A percentile compares a stretch with the other conserved stretches of the same genome.
Conservation (phyloP, 1,139 yeast genomes). For the Yamadazyma jaroonii region DNA sequence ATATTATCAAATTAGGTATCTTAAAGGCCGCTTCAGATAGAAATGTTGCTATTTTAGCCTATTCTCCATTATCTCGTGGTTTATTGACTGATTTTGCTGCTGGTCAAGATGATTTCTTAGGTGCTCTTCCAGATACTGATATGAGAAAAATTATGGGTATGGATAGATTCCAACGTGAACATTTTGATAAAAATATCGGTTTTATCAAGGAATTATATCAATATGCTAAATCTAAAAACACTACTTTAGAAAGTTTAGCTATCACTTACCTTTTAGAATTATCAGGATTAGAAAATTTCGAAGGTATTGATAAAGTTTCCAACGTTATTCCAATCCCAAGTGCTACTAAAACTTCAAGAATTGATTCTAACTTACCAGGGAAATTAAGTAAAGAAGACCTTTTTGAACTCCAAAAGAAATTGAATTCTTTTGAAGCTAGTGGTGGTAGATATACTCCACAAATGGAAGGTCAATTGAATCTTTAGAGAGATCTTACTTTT, state of each 20-base stretch:
- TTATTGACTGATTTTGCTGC: constrained; percentile 59
- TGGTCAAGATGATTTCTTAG: constrained; percentile 25
- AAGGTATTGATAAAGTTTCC: constrained; percentile 44
- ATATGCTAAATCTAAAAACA: constrained; percentile 45
- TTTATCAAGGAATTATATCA: constrained; percentile 43
- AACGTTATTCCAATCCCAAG: constrained; percentile 77
- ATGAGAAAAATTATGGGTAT: constrained; percentile 35
- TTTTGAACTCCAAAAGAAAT: background rate
- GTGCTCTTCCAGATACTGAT: constrained; percentile 28
- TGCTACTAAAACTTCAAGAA: constrained; percentile 56
- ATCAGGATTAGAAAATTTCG: constrained; percentile 10
- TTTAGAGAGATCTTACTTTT: background rate
- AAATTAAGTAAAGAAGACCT: background rate
- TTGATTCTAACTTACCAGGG: constrained; percentile 50
- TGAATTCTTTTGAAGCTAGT: background rate
- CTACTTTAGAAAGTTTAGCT: constrained; percentile 67
- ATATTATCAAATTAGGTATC: constrained; percentile 57
- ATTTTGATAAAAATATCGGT: constrained; percentile 47
- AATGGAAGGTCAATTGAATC: background rate
- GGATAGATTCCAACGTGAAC: constrained; percentile 62
- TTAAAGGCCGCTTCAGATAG: constrained; percentile 40
- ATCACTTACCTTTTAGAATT: constrained; percentile 58
- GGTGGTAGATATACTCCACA: background rate
- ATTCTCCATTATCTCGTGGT: constrained; percentile 79
- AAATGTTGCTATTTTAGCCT: constrained; percentile 63